These are phyloP conservation scores for Scalesia atractyloides DNA, from an alignment of 129 eudicot species.

Conservation along the genomic window DNA sequence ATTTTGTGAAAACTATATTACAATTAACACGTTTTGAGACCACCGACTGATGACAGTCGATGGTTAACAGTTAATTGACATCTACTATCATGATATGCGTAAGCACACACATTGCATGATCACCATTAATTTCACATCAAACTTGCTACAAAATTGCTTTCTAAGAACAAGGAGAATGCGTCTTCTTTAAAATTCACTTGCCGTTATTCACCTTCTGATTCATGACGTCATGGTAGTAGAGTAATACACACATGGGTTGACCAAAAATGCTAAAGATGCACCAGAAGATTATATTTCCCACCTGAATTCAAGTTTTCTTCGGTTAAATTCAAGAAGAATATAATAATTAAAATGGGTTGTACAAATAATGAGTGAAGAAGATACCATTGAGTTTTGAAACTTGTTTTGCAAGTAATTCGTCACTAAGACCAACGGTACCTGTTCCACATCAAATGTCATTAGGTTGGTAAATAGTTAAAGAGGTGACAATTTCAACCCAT, in stretches of 20 bases:
- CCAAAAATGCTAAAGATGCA: conserved; percentile 90
- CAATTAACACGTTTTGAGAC: conserved; percentile 3
- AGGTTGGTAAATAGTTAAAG: conserved; percentile 1
- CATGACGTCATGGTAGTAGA: conserved; percentile 94
- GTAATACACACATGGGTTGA: conserved; percentile 92
- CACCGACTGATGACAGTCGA: not conserved
- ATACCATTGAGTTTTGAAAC: conserved; percentile 92
- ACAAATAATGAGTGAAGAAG: not conserved
- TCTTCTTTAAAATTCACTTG: conserved; percentile 15
- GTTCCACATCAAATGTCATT: conserved; percentile 23
- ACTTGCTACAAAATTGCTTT: conserved; percentile 39
- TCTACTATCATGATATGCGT: not conserved
- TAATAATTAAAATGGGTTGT: not conserved
- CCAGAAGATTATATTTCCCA: conserved; percentile 97
- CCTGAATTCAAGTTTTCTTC: conserved; percentile 39
- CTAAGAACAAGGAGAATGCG: conserved; percentile 14
- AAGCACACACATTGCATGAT: conserved; percentile 7
- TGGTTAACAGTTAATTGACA: conserved; percentile 12
- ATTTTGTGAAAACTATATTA: not conserved
- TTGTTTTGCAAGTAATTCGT: conserved; percentile 75
- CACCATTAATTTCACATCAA: not conserved
- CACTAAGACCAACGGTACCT: conserved; percentile 88
- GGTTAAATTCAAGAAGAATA: not conserved
- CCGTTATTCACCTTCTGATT: conserved; percentile 57
- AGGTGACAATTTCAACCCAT: not conserved